phyloP scores from a whole-genome alignment of 2,329 filamentous ascomycete species.

The Aureobasidium sp. region DNA sequence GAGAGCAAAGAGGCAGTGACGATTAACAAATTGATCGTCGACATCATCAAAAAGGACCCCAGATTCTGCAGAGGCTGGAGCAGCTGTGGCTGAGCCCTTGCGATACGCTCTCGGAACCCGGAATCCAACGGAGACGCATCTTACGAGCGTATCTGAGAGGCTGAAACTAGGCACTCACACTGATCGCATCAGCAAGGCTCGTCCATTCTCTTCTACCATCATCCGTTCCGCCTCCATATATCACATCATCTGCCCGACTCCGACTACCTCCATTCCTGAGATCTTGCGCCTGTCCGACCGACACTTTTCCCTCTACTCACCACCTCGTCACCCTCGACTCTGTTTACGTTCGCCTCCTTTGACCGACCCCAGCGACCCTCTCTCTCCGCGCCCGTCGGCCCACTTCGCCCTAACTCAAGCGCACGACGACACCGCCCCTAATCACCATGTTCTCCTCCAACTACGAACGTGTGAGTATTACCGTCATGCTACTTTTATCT shows the following conservation, averaged over 20 bases:
- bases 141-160: background rate
- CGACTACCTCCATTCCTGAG: background rate
- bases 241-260: background rate
- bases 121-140: background rate
- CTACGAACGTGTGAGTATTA: conserved; percentile 37
- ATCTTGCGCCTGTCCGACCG: background rate
- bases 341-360: background rate
- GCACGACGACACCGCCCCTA: background rate
- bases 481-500: background rate
- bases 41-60: conserved; percentile 13
- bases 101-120: background rate
- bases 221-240: background rate
- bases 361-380: background rate
- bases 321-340: background rate
- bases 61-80: background rate
- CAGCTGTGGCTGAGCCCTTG: background rate
- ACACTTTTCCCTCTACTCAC: background rate
- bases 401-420: background rate
- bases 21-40: conserved; percentile 5
- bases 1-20: background rate
- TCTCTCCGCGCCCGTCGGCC: background rate
- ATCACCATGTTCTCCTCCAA: conserved; percentile 35
- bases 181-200: background rate
- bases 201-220: conserved; percentile 8
- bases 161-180: background rate